phyloP scores from a whole-genome alignment of 495 filamentous ascomycete genomes.

The Penicillium riverlandense region DNA sequence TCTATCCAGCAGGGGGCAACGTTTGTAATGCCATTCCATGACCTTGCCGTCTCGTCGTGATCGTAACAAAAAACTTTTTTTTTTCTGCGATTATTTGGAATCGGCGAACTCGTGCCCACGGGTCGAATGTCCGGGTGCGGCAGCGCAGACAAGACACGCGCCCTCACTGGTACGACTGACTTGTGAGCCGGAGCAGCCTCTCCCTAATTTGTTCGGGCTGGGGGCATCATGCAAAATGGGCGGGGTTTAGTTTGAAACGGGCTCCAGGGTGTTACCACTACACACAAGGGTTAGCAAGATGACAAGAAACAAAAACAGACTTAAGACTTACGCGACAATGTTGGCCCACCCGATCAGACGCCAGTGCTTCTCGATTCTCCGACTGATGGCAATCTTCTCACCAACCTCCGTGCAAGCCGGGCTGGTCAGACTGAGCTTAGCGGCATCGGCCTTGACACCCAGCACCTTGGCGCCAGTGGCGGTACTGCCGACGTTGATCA shows the following conservation, averaged over 20 bases:
- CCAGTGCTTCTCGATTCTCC: conserved; percentile 99
- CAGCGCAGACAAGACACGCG: neutral
- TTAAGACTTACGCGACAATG: conserved; percentile 60
- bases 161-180: too few relatives aligned
- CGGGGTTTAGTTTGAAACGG: conserved; percentile 36
- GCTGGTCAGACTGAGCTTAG: conserved; percentile 79
- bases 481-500: conserved; percentile 98
- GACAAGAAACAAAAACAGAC: neutral
- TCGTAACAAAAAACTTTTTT: conserved; percentile 14
- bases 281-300: conserved; percentile 11
- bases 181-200: neutral
- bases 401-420: conserved; percentile 90
- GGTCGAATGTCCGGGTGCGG: conserved; percentile 4
- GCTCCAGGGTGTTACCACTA: conserved; percentile 49
- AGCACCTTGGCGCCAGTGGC: conserved; percentile 93
- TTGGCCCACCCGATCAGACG: conserved; percentile 96
- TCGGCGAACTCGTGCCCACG: conserved; percentile 15
- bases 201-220: conserved; percentile 5
- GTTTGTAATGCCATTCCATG: conserved; percentile 25
- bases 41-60: conserved; percentile 25
- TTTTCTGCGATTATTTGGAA: conserved; percentile 11
- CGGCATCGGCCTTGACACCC: conserved; percentile 93
- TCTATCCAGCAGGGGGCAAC: conserved; percentile 21
- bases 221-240: conserved; percentile 11
- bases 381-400: conserved; percentile 93